phyloP scores from a whole-genome alignment of 2,329 filamentous ascomycete species.

The Lomentospora prolificans region DNA sequence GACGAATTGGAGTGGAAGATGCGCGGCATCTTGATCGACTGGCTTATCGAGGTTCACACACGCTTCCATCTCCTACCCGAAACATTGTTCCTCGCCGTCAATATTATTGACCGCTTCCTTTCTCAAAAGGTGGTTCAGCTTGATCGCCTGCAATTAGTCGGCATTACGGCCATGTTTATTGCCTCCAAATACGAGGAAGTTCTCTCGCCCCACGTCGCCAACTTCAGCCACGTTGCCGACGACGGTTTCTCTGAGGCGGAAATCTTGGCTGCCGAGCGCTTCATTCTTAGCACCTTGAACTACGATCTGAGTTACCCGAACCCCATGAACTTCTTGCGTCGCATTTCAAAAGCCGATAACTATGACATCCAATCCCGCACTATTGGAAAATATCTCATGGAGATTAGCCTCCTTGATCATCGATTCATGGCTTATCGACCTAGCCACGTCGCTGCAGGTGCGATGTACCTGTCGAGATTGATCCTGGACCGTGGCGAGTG shows the following conservation, averaged over 20 bases:
- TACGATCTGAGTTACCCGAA: constrained; percentile 98
- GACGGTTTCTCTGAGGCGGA: constrained; percentile 93
- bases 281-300: constrained; percentile 80
- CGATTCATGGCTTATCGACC: constrained; percentile 85
- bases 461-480: constrained; percentile 89
- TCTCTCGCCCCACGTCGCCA: constrained; percentile 88
- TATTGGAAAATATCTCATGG: constrained; percentile 93
- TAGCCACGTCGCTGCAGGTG: constrained; percentile 80
- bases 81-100: constrained; percentile 92
- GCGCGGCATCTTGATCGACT: constrained; percentile 92
- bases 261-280: constrained; percentile 94
- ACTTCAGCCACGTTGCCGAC: constrained; percentile 95
- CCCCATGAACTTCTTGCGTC: constrained; percentile 98
- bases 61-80: constrained; percentile 93
- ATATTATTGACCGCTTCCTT: constrained; percentile 96
- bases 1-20: constrained; percentile 98
- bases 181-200: constrained; percentile 99
- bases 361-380: constrained; percentile 98
- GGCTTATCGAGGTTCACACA: constrained; percentile 96
- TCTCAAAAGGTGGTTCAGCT: constrained; percentile 93
- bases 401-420: constrained; percentile 92
- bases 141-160: constrained; percentile 90
- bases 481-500: constrained; percentile 87
- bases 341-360: constrained; percentile 98
- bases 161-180: constrained; percentile 98